Base-by-base conservation (phyloP, 345 rosid genomes). In the Lagerstroemia speciosa region DNA sequence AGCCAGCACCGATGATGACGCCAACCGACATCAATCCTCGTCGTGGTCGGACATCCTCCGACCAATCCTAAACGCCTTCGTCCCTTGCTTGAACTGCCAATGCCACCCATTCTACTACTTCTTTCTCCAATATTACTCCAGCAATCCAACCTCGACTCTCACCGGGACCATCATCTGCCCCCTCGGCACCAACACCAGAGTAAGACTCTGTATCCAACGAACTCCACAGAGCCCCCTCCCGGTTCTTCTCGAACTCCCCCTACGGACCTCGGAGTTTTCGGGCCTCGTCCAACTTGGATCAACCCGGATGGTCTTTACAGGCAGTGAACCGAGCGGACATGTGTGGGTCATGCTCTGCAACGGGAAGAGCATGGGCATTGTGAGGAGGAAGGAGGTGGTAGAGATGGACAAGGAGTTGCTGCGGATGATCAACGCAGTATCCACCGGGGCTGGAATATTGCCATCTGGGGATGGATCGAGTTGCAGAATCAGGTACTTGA, bases 81-180 rank as follows among this genome's bases (percentile, higher is more conserved):
- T 67, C 15, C 60, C 67, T 3, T 67, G 74, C 33, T 70, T 67
- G 38, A 19, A 36, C 52, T 19, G 62, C 62, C 29, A n/a, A 14
- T n/a, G 30, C 40, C 45, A 43, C 58, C 67, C 48, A 30, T 61
- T 41, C 65, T 7, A 45, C 36, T 68, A 52, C 62, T 20, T 64
- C 50, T 68, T 62, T 17, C 45, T 62, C 12, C 53, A 34, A 5
- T 60, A 55, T 8, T 52, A 30, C 26, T 8, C 31, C 0, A 6
- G 40, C 46, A 0, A 4, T 26, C 7, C 30, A 8, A 11, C 29
- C 30, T n/a, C 69, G 45, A 30, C 62, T 1, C 63, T 43, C 55
- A 68, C 43, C 6, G 79, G 73, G 38, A 65, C 76, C 67, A 72
- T 76, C 57, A 48, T 72, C 36, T 76, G 76, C 70, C 76, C 73